A percentile compares a stretch with the other conserved stretches of the same genome.
Evolutionary conservation across 2,329 filamentous ascomycete genomes (phyloP).

Genomic region (Daldinia eschscholtzii): DNA sequence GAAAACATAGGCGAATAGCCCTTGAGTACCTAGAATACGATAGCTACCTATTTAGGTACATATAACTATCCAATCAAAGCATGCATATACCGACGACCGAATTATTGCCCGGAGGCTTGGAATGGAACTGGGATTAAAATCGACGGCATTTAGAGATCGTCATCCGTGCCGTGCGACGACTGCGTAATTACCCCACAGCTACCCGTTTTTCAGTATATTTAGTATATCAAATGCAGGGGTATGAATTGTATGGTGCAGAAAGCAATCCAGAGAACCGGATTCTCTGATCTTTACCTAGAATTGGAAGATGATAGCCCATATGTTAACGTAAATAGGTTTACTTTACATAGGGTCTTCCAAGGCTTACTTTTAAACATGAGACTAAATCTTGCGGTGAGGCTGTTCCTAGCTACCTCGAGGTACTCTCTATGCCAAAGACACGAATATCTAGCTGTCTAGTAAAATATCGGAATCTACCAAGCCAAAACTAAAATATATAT

Average conservation of each 20-base stretch:
- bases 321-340: too few species aligned
- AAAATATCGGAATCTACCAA: neutral
- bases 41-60: neutral
- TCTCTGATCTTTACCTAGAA: neutral
- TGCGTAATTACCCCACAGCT: conserved; percentile 7
- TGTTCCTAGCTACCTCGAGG: too few species aligned
- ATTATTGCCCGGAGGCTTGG: neutral
- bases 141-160: conserved; percentile 7
- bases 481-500: neutral
- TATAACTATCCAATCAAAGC: conserved; percentile 1
- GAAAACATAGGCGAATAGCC: neutral
- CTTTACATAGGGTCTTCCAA: too few species aligned
- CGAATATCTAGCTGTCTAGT: neutral
- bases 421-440: neutral
- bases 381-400: too few species aligned
- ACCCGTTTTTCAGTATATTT: conserved; percentile 16
- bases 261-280: neutral
- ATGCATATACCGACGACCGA: neutral
- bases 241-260: neutral
- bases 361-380: too few species aligned
- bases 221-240: conserved; percentile 3
- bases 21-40: neutral
- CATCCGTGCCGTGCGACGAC: neutral
- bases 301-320: neutral
- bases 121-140: neutral